Evolutionary conservation across 257 asterid species (phyloP), one percentile per base, ranked within the genome.

Genomic region (Nicotiana attenuata): DNA sequence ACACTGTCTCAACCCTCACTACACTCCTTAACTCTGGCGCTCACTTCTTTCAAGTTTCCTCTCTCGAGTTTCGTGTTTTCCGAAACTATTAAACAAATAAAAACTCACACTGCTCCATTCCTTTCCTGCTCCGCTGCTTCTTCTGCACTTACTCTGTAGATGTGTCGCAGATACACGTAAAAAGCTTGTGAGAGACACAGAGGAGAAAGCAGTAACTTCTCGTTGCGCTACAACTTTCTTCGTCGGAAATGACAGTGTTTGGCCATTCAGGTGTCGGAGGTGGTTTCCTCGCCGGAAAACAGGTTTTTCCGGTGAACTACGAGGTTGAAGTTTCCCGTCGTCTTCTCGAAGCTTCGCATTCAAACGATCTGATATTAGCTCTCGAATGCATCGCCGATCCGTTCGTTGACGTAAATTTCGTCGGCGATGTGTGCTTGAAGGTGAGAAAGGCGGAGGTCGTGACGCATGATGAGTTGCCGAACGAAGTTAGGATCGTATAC

Each of bases 231-330:
- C 50, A 41, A 2, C 50, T 41, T 41, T 41, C 11, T 31, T 33
- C 76, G 52, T 67, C 61, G 33, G 56, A 83, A 86, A 86, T 87
- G 88, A 89, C 85, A 84, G 87, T 89, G 38, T 88, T 89, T 59
- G 81, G 93, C 35, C 91, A 90, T 80, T 85, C 88, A 71, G 87
- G 84, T 61, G 92, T 83, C 20, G 89, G 84, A 24, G 89, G 87
- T 64, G 92, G 92, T 10, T 92, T 88, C 78, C 90, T 88, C 1
- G 88, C 91, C 24, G 94, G 90, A 67, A 91, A 84, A 65, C 97
- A 94, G 81, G 91, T 94, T 13, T 90, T 91, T 76, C 98, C 98
- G n/a, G 88, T 94, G 16, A 87, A 91, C 89, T 89, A 90, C 80
- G 94, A 91, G 79, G 95, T 87, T 5, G 95, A 94, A 85, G 92